Base-by-base conservation (phyloP, 2,329 filamentous ascomycete genomes). In the Nemania sp. region DNA sequence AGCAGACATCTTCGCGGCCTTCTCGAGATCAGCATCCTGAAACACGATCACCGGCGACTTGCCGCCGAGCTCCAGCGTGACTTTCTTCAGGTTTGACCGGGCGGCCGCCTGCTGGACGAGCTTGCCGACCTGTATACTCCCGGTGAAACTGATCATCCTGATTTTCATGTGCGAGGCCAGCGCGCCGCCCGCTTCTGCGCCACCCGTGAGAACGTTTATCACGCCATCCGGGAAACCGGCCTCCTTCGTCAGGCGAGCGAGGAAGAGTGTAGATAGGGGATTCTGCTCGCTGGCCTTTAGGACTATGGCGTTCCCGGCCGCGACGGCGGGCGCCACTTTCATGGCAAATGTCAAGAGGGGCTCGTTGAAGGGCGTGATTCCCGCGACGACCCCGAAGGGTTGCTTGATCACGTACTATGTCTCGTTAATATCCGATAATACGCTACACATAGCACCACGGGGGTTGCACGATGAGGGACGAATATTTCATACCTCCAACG, bases 311-410 rank as follows among this genome's bases (percentile, higher is more conserved):
- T 86, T 86, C 54, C 84, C 84, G 57, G 81, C 80, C 46, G 82
- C 81, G 36, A 86, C 67, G n/a, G 83, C 83, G 12, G 89, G 88
- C 17, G 86, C 88, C 60, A 91, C 78, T 68, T 91, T 91, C 86
- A 87, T 89, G 5, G 84, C 84, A 14, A 87, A 86, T 83, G 92
- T 91, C 17, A 80, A 78, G 1, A 93, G 77, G 1, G 90, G 89
- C 61, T 88, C 90, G 70, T 93, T 93, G 87, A 89, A 93, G 7
- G 89, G 88, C 17, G 90, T 90, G 60, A 92, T 91, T 70, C 80
- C 79, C 11, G 81, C 89, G 61, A 88, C 89, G 0, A 94, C 89
- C 33, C 90, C 90, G 28, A 93, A 74, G 2, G 90, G 89, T 71
- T 93, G 85, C n/a, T 61, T 59, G 14, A 63, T 60, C 22, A 60